Conservation (phyloP, 768 basidiomycete species). For the Hypsizygus marmoreus region DNA sequence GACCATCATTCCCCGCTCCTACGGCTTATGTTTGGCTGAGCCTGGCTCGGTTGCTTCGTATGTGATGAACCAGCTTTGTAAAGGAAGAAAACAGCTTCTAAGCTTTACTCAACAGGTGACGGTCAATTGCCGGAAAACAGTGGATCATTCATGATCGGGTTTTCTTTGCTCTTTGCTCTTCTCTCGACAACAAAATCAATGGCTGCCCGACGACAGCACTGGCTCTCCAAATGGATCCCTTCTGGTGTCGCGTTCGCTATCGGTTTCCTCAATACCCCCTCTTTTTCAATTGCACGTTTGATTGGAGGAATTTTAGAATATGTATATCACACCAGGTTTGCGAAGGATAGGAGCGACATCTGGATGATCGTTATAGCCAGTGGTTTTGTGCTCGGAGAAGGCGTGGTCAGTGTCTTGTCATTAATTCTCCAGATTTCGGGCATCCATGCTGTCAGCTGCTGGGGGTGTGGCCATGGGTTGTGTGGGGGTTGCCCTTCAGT, state of each 20-base stretch:
- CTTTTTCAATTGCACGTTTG: conserved; percentile 89
- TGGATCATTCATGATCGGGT: conserved; percentile 75
- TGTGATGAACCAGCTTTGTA: conserved; percentile 26
- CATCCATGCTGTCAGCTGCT: conserved; percentile 77
- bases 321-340: conserved; percentile 55
- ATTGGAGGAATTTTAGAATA: conserved; percentile 86
- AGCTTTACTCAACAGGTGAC: conserved; percentile 54
- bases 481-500: conserved; percentile 66
- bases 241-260: conserved; percentile 95
- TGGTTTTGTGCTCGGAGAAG: conserved; percentile 96
- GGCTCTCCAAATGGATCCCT: conserved; percentile 78
- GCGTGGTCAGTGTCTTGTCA: conserved; percentile 82
- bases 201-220: conserved; percentile 46
- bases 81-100: conserved; percentile 12
- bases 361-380: conserved; percentile 85
- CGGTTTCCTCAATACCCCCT: conserved; percentile 94
- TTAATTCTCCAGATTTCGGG: conserved; percentile 75
- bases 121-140: conserved; percentile 81
- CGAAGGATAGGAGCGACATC: conserved; percentile 62
- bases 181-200: conserved; percentile 70
- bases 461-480: conserved; percentile 79
- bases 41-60: conserved; percentile 75
- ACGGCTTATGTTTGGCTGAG: conserved; percentile 93
- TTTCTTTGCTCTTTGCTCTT: conserved; percentile 69
- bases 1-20: conserved; percentile 94